Conservation (phyloP, 768 basidiomycete genomes). For the Asterophora lycoperdoides region DNA sequence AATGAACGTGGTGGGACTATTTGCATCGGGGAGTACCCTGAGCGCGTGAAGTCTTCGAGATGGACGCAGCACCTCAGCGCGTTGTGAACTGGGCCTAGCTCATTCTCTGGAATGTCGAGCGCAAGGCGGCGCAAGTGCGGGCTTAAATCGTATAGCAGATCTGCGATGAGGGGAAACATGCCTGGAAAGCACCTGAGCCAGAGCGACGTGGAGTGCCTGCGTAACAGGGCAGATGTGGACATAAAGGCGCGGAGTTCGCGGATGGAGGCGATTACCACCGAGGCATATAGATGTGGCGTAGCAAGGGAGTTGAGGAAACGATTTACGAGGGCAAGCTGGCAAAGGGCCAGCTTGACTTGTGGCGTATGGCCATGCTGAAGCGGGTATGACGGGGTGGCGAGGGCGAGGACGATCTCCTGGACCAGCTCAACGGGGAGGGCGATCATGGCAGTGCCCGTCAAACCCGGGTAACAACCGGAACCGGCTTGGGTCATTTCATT, state of each 20-base stretch:
- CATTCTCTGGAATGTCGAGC: constrained; percentile 7
- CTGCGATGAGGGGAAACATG: constrained; percentile 2
- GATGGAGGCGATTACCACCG: constrained; percentile 10
- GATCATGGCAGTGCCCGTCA: constrained; percentile 1
- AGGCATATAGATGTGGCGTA: constrained; percentile 11
- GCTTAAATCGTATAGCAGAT: constrained; percentile 8
- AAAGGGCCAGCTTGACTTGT: constrained; percentile 11
- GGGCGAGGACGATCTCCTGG: constrained; percentile 11
- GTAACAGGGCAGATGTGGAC: constrained; percentile 2
- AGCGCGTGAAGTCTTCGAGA: constrained; percentile 12
- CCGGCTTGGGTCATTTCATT: too few relatives aligned
- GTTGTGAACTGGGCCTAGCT: constrained; percentile 7
- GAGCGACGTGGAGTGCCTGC: constrained; percentile 4
- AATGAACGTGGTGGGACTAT: constrained; percentile 6
- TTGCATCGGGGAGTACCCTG: constrained; percentile 14
- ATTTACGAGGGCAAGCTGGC: constrained; percentile 10
- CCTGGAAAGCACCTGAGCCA: constrained; percentile 9
- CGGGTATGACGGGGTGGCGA: constrained; percentile 3
- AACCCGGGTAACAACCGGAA: too few relatives aligned
- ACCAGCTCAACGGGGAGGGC: constrained; percentile 12
- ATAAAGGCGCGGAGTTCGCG: constrained; percentile 7
- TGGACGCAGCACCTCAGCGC: constrained; percentile 10
- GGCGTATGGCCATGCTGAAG: constrained; percentile 11
- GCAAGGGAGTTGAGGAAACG: constrained; percentile 4
- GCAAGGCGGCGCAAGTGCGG: constrained; percentile 13